A percentile compares a stretch with the other conserved stretches of the same genome.
Evolutionary conservation across 2,329 filamentous ascomycete species (phyloP).

Genomic region (Drechslerella coelobrocha): DNA sequence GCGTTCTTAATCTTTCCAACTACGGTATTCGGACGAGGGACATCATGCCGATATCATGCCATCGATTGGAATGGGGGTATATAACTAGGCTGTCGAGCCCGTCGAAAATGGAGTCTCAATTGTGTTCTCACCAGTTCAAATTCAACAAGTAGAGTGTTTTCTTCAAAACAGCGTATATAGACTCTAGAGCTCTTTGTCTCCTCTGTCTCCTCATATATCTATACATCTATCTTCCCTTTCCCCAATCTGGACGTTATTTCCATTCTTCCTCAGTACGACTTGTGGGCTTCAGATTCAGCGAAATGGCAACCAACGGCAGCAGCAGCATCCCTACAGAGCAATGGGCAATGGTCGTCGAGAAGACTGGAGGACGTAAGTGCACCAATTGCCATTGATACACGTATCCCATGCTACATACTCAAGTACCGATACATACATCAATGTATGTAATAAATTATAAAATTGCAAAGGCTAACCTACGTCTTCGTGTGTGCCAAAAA

Average conservation of each 20-base stretch:
- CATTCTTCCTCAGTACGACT: constrained; percentile 37
- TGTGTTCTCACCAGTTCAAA: too few relatives aligned
- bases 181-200: too few relatives aligned
- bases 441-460: too few relatives aligned
- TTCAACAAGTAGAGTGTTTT: too few relatives aligned
- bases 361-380: constrained; percentile 73
- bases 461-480: too few relatives aligned
- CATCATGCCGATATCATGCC: constrained; percentile 1
- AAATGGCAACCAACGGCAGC: constrained; percentile 60
- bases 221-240: not conserved
- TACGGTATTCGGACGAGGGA: not conserved
- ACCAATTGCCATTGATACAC: too few relatives aligned
- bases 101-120: not conserved
- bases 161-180: too few relatives aligned
- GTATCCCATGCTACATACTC: constrained; percentile 56
- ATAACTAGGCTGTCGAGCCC: not conserved
- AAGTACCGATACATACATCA: not conserved
- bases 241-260: constrained; percentile 28
- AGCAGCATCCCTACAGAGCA: constrained; percentile 77
- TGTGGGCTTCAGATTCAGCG: constrained; percentile 45
- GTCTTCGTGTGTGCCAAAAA: too few relatives aligned
- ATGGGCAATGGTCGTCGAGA: constrained; percentile 89
- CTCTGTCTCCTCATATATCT: too few relatives aligned
- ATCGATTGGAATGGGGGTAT: not conserved
- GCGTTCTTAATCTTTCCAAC: too few relatives aligned